phyloP scores from a whole-genome alignment of 2,329 filamentous ascomycete species.

The Tolypocladium amazonense region DNA sequence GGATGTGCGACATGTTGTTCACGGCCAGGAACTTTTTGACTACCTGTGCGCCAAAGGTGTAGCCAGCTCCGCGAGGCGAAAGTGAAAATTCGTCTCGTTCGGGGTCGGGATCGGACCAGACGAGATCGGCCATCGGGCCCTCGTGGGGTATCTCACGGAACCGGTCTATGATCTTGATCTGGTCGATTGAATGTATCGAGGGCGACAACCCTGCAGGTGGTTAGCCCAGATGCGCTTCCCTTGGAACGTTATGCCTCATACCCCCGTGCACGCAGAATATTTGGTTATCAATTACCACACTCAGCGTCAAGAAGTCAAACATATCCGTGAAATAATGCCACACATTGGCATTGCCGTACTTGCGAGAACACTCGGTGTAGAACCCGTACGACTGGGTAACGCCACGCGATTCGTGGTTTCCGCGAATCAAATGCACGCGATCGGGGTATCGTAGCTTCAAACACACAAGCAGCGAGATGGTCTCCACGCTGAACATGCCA shows the following conservation, averaged over 20 bases:
- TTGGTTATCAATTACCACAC: conserved; percentile 96
- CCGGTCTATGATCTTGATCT: conserved; percentile 98
- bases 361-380: conserved; percentile 95
- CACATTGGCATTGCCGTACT: conserved; percentile 96
- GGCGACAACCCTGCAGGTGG: conserved; percentile 56
- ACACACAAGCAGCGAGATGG: conserved; percentile 94
- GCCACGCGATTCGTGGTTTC: conserved; percentile 94
- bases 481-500: conserved; percentile 97
- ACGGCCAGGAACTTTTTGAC: conserved; percentile 97
- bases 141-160: conserved; percentile 98
- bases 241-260: conserved; percentile 15
- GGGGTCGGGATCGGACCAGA: conserved; percentile 97
- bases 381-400: conserved; percentile 99
- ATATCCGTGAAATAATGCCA: conserved; percentile 99
- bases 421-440: conserved; percentile 89
- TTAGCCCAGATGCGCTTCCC: neutral
- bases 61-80: conserved; percentile 85
- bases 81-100: conserved; percentile 95
- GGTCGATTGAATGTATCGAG: conserved; percentile 94
- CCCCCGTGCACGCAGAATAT: conserved; percentile 98
- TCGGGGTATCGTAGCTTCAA: conserved; percentile 94
- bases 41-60: conserved; percentile 95
- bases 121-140: conserved; percentile 97
- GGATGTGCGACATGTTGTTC: conserved; percentile 94
- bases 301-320: conserved; percentile 96